These are phyloP conservation scores for Colletotrichum eleusines DNA, from an alignment of 2,329 filamentous ascomycete genomes.

Conservation along the genomic window DNA sequence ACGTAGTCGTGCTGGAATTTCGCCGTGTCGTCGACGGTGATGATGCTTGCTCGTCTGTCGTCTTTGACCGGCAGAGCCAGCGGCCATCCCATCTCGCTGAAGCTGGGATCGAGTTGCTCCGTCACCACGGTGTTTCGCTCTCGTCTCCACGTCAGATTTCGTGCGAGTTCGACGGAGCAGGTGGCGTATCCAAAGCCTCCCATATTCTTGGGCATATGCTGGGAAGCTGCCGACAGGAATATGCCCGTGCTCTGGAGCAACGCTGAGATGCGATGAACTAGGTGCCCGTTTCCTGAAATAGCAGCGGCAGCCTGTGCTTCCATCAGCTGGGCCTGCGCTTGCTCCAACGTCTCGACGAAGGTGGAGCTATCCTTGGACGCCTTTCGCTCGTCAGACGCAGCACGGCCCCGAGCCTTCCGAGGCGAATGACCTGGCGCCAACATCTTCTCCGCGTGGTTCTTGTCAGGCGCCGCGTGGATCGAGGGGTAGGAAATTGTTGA, in stretches of 20 bases:
- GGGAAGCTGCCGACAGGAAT: slow-evolving; percentile 72
- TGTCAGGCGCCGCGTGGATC: slow-evolving; percentile 61
- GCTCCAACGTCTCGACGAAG: slow-evolving; percentile 71
- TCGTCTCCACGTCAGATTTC: slow-evolving; percentile 75
- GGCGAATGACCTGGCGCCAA: slow-evolving; percentile 53
- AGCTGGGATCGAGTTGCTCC: slow-evolving; percentile 40
- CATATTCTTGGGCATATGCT: slow-evolving; percentile 58
- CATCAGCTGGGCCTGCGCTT: slow-evolving; percentile 74
- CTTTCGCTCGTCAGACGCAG: slow-evolving; percentile 44
- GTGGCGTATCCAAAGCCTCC: slow-evolving; percentile 69
- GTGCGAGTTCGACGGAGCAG: slow-evolving; percentile 76
- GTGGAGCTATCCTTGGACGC: slow-evolving; percentile 45
- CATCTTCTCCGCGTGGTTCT: slow-evolving; percentile 51
- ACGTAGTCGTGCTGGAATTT: slow-evolving; percentile 84
- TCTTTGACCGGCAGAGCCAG: slow-evolving; percentile 42
- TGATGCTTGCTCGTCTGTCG: slow-evolving; percentile 58
- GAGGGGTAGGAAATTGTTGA: slow-evolving; percentile 91
- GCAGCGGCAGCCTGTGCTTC: slow-evolving; percentile 71
- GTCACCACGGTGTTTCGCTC: slow-evolving; percentile 63
- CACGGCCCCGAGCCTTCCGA: slow-evolving; percentile 45
- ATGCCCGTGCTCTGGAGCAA: slow-evolving; percentile 75
- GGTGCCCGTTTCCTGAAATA: slow-evolving; percentile 66
- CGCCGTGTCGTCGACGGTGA: slow-evolving; percentile 63
- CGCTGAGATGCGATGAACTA: slow-evolving; percentile 73
- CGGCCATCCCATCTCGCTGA: slow-evolving; percentile 54